Evolutionary conservation across 345 rosid genomes (phyloP).

Genomic region (Brassica cretica): DNA sequence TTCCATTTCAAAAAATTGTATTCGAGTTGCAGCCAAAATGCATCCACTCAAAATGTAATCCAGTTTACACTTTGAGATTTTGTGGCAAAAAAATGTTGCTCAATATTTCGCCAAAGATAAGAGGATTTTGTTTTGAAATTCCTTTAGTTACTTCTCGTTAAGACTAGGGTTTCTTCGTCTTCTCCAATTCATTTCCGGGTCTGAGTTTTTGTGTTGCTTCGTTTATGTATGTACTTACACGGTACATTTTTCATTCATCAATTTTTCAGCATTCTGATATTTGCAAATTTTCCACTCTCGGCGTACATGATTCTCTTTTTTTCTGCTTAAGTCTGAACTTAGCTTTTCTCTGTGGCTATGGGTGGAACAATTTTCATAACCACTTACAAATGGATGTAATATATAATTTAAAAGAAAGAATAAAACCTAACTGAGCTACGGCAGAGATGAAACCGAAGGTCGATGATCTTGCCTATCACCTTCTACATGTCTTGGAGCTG

Average conservation of each 20-base stretch:
- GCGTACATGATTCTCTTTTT: background rate
- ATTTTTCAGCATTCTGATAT: background rate
- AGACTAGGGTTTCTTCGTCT: background rate
- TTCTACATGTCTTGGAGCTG: constrained; percentile 70
- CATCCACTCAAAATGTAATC: no score
- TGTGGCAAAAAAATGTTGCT: no score
- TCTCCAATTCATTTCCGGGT: background rate
- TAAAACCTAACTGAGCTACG: constrained; percentile 9
- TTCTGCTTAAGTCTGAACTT: background rate
- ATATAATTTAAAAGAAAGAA: background rate
- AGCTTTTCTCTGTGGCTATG: background rate
- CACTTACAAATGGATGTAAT: constrained; percentile 20
- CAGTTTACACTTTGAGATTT: no score
- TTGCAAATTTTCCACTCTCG: background rate
- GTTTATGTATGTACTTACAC: background rate
- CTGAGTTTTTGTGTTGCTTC: background rate
- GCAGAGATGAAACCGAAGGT: constrained; percentile 62
- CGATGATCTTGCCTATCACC: constrained; percentile 67
- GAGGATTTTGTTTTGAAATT: no score
- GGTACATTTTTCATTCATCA: background rate
- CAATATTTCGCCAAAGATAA: no score
- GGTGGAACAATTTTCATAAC: constrained; percentile 1
- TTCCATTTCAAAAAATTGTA: no score
- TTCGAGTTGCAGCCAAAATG: no score
- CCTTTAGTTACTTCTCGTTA: no score